A percentile compares a stretch with the other conserved stretches of the same genome.
These are phyloP conservation scores for Phytophthora meadii DNA, from an alignment of 352 stramenopile genomes.

Conservation along the genomic window DNA sequence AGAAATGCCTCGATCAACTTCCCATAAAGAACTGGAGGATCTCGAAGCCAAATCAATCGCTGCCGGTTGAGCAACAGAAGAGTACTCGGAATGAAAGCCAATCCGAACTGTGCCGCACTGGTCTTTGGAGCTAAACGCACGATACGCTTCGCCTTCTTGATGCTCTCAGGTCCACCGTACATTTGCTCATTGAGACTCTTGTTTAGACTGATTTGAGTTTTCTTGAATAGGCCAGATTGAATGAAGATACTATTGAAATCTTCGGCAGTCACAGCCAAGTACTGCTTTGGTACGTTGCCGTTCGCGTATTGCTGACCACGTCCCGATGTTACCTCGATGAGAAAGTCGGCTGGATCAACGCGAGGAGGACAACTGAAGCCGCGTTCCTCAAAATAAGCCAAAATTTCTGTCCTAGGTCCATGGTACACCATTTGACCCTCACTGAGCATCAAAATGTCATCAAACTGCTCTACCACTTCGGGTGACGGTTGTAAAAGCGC, in stretches of 20 bases:
- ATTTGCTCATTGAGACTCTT: slow-evolving; percentile 51
- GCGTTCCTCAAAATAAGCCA: slow-evolving; percentile 86
- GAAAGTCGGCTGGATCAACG: slow-evolving; percentile 66
- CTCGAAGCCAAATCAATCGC: neutral
- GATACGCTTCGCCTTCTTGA: slow-evolving; percentile 56
- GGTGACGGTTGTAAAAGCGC: slow-evolving; percentile 53
- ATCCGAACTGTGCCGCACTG: neutral
- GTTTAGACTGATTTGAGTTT: slow-evolving; percentile 47
- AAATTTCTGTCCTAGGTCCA: slow-evolving; percentile 70
- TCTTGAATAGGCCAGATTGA: slow-evolving; percentile 57
- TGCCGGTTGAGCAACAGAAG: neutral
- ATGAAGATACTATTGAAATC: slow-evolving; percentile 67
- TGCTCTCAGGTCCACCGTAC: slow-evolving; percentile 61
- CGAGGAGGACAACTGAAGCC: slow-evolving; percentile 66
- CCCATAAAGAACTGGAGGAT: neutral
- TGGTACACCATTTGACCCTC: slow-evolving; percentile 93
- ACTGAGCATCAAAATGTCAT: slow-evolving; percentile 94
- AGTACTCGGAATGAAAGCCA: slow-evolving; percentile 1
- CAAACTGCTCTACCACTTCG: slow-evolving; percentile 95
- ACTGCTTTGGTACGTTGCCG: slow-evolving; percentile 30
- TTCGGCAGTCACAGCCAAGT: slow-evolving; percentile 35
- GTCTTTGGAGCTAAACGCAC: slow-evolving; percentile 20
- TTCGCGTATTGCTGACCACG: slow-evolving; percentile 55
- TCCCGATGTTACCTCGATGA: slow-evolving; percentile 68
- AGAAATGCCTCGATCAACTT: neutral